Percentiles rank a stretch among this genome's conserved stretches.
phyloP scores from a whole-genome alignment of 441 rosid species.

The Monsonia emarginata region DNA sequence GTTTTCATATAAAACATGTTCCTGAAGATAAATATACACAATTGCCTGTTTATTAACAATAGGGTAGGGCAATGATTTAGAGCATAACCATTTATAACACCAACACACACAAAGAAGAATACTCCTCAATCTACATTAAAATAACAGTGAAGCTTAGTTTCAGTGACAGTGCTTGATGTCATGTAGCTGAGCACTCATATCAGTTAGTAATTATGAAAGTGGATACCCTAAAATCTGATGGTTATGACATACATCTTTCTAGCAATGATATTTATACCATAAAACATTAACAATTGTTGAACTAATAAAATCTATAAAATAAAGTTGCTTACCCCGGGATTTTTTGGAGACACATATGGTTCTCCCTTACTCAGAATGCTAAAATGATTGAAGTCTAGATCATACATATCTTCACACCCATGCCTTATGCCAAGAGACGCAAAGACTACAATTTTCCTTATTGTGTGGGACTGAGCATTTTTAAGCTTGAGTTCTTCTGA shows the following conservation, averaged over 20 bases:
- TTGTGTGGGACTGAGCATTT: slow-evolving; percentile 50
- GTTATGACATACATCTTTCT: not conserved
- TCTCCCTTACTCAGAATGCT: slow-evolving; percentile 41
- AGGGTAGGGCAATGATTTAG: too few species aligned
- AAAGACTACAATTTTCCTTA: slow-evolving; percentile 44
- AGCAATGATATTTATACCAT: not conserved
- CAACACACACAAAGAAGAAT: too few species aligned
- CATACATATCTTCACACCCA: slow-evolving; percentile 50
- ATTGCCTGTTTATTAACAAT: not conserved
- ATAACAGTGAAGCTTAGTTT: too few species aligned
- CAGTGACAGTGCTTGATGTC: not conserved
- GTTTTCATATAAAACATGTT: slow-evolving; percentile 49
- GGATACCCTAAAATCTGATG: too few species aligned
- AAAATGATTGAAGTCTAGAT: slow-evolving; percentile 47
- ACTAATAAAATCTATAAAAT: not conserved
- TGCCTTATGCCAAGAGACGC: slow-evolving; percentile 45
- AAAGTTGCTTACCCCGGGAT: slow-evolving; percentile 37
- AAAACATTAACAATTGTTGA: not conserved
- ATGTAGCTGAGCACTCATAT: not conserved
- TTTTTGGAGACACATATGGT: slow-evolving; percentile 32
- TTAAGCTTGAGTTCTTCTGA: slow-evolving; percentile 24
- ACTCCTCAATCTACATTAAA: too few species aligned
- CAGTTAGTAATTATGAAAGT: too few species aligned
- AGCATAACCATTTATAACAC: too few species aligned
- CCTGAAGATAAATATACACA: slow-evolving; percentile 26